Evolutionary conservation across 331 rosid species (phyloP), one percentile per base, ranked within the genome.

Genomic region (Arachis monticola): DNA sequence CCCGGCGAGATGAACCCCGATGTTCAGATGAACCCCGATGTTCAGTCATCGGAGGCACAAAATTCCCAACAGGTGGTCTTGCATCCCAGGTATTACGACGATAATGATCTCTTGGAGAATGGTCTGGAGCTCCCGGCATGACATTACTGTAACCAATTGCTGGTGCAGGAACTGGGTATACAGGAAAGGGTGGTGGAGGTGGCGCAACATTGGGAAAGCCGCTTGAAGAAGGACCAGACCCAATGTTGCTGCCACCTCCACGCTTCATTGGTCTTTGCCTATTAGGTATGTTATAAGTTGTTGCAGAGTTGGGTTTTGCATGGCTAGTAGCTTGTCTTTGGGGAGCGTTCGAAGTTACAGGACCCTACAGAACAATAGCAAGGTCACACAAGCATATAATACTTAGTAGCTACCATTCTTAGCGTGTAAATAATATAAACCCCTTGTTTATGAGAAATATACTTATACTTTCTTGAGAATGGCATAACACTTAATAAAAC

Each of bases 181-280:
- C 64, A 46, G 96, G 91, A 81, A 85, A 93, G 0, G 88, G 91
- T 0, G 89, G 90, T 1, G 92, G 90, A 3, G 92, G 83, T 1
- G 82, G 76, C 1, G 88, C 80, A 64, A 88, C 86, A 64, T 82
- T 85, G 48, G 84, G 22, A 58, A 74, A 85, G 78, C 77, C 72
- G 7, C 88, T 70, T 35, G 77, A 87, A 10, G 78, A 85, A 63
- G 82, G 80, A 48, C 86, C 86, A 69, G 84, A 83, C 42, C 83
- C 86, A 45, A 47, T 64, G 82, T 60, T 80, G 57, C 85, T 82
- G 53, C 88, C 84, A 4, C 89, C 80, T 6, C 87, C 81, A n/a
- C 87, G 89, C 77, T 75, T 93, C 66, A 74, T 5, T 2, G 85
- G 5, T 76, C 91, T 93, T 62, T 74, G 92, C 64, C 89, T 91